Conservation (phyloP, 2,329 filamentous ascomycete species). For the Calonectria pseudoturangicola region DNA sequence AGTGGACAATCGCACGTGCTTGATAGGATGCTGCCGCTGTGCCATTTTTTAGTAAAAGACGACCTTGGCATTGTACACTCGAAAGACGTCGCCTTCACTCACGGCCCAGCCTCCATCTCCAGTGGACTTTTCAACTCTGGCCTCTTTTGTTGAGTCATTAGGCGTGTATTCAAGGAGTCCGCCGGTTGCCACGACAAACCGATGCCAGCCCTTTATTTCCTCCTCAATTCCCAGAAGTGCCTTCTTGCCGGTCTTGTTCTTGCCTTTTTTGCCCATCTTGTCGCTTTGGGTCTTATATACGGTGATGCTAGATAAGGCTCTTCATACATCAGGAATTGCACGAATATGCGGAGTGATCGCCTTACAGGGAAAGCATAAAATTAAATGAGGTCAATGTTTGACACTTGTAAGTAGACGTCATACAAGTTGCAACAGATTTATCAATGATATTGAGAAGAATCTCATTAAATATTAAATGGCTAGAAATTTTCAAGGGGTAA, state of each 20-base stretch:
- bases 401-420: neutral
- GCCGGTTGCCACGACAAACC: constrained; percentile 1
- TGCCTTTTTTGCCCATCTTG: neutral
- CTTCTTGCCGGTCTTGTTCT: neutral
- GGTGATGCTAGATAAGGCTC: no score
- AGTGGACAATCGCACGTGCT: neutral
- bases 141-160: neutral
- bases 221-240: neutral
- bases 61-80: neutral
- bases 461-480: no score
- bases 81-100: neutral
- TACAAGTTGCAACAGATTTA: neutral
- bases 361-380: no score
- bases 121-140: neutral
- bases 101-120: constrained; percentile 4
- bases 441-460: no score
- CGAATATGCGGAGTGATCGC: no score
- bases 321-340: no score
- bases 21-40: no score
- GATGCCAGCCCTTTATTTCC: constrained; percentile 1
- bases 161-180: neutral
- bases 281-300: no score
- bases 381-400: no score
- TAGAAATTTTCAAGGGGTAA: neutral
- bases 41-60: neutral